A percentile compares a stretch with the other conserved stretches of the same genome.
Evolutionary conservation across 768 basidiomycete genomes (phyloP).

Genomic region (Kondoa malvinella): DNA sequence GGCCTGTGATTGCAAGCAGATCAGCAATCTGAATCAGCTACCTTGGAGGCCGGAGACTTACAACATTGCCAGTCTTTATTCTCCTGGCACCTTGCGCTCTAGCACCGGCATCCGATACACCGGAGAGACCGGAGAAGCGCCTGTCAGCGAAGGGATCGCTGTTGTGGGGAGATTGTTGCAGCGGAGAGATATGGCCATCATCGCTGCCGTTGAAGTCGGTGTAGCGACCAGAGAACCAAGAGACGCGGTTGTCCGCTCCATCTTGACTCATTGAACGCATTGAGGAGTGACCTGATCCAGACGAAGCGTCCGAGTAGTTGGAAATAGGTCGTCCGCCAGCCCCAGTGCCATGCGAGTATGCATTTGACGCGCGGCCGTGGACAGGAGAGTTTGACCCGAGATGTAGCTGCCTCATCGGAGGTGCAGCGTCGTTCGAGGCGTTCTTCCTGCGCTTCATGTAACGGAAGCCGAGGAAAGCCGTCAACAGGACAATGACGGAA

Average conservation of each 20-base stretch:
- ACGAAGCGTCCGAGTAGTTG: neutral
- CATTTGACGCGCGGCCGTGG: neutral
- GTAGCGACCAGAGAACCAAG: conserved; percentile 4
- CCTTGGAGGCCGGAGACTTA: neutral
- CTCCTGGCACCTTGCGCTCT: neutral
- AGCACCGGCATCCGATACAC: neutral
- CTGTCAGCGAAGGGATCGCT: conserved; percentile 4
- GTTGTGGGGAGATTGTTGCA: neutral
- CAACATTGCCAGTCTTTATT: neutral
- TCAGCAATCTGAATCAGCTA: neutral
- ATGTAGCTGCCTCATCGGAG: neutral
- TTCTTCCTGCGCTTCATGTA: conserved; percentile 9
- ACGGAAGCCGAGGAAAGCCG: conserved; percentile 24
- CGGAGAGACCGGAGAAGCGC: neutral
- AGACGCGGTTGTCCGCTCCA: neutral
- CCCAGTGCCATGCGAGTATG: neutral
- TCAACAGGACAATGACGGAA: conserved; percentile 22
- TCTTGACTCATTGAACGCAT: neutral
- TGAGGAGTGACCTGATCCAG: neutral
- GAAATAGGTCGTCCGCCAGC: neutral
- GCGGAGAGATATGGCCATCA: neutral
- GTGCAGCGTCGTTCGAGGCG: neutral
- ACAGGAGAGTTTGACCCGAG: conserved; percentile 9
- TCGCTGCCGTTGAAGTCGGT: neutral
- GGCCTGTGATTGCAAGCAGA: too few relatives aligned